Conservation (phyloP, 495 filamentous ascomycete genomes). For the Sordaria brevicollis region DNA sequence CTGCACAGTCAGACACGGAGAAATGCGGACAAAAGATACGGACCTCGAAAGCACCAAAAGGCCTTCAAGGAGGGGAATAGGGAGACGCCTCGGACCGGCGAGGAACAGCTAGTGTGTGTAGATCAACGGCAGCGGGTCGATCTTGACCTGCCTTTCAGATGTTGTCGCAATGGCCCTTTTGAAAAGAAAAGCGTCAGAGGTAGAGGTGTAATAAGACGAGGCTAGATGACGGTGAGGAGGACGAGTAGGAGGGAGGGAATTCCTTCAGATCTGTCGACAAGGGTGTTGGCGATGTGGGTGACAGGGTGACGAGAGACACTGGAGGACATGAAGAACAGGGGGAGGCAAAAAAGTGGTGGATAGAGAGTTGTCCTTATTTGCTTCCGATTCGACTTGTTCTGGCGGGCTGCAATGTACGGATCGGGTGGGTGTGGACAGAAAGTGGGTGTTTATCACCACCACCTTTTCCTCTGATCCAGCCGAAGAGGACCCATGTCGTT, state of each 20-base stretch:
- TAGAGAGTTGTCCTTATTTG: background rate
- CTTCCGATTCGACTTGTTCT: background rate
- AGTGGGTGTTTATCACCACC: slow-evolving; percentile 3
- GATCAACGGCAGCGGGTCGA: background rate
- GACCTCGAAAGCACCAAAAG: background rate
- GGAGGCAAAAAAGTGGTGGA: background rate
- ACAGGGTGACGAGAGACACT: background rate
- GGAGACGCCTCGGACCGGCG: background rate
- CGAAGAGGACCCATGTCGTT: slow-evolving; percentile 9
- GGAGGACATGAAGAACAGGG: background rate
- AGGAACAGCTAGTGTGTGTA: background rate
- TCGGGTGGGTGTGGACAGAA: background rate
- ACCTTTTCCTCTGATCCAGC: slow-evolving; percentile 6
- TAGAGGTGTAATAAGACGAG: background rate
- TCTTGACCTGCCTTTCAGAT: background rate
- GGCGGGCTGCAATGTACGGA: background rate
- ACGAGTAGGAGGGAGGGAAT: background rate
- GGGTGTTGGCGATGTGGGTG: background rate
- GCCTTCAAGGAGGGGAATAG: background rate
- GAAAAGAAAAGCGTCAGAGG: background rate
- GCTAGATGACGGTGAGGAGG: background rate
- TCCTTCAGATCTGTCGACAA: background rate
- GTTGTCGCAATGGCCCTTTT: background rate
- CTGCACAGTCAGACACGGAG: background rate
- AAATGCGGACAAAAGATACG: background rate